Evolutionary conservation across 2,329 filamentous ascomycete species (phyloP).

Genomic region (Ustulina deusta): DNA sequence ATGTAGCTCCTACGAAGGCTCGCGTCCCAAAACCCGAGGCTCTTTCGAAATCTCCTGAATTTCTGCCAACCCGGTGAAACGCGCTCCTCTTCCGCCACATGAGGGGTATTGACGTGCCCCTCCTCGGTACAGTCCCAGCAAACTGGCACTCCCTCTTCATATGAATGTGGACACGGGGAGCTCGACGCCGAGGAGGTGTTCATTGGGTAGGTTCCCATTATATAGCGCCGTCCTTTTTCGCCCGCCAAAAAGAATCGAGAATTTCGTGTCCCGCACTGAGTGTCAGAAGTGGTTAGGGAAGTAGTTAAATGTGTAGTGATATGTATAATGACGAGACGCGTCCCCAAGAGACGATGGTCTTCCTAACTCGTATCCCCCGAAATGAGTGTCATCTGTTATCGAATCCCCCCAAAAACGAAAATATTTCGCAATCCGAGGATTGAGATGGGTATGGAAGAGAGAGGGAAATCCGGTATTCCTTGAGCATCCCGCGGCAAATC

Average conservation of each 20-base stretch:
- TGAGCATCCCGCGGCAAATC: neutral
- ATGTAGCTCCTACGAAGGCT: conserved; percentile 5
- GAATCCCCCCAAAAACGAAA: neutral
- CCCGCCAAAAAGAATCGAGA: neutral
- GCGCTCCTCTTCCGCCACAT: neutral
- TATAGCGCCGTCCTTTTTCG: neutral
- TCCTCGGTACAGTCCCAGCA: conserved; percentile 41
- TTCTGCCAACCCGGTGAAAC: conserved; percentile 28
- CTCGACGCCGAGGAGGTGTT: conserved; percentile 8
- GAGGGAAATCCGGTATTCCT: neutral
- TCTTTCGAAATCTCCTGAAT: conserved; percentile 45
- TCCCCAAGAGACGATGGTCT: neutral
- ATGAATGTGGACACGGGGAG: conserved; percentile 30
- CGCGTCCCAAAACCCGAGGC: conserved; percentile 29
- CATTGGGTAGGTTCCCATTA: conserved; percentile 13
- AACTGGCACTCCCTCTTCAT: conserved; percentile 22
- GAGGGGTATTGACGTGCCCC: conserved; percentile 22
- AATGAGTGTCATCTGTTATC: conserved; percentile 19
- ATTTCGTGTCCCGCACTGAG: neutral
- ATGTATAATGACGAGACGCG: neutral
- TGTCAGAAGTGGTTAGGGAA: neutral
- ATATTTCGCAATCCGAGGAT: neutral
- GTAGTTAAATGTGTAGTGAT: neutral
- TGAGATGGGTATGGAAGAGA: neutral
- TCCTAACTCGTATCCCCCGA: neutral